A percentile compares a stretch with the other conserved stretches of the same genome.
phyloP scores from a whole-genome alignment of 805 yeast genomes.

The Yarrowia hollandica region DNA sequence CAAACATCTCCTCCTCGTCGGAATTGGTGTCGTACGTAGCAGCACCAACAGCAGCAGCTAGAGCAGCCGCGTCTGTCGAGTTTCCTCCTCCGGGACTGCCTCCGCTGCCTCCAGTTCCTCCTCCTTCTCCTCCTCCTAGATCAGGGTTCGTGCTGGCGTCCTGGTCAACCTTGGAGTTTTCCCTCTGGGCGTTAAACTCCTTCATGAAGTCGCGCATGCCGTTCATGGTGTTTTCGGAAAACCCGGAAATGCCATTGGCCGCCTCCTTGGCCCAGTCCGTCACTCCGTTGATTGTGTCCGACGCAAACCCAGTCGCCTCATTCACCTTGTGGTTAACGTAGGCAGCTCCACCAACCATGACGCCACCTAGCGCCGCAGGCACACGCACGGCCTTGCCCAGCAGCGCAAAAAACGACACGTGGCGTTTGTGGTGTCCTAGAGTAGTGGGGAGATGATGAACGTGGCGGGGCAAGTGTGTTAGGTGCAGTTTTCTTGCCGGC shows the following conservation, averaged over 20 bases:
- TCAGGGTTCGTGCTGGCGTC: not conserved
- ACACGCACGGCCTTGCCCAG: conserved; percentile 34
- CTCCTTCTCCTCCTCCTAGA: not conserved
- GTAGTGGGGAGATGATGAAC: conserved; percentile 8
- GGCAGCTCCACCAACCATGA: conserved; percentile 91
- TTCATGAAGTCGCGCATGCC: conserved; percentile 1
- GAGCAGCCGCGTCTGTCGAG: conserved; percentile 51
- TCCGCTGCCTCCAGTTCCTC: conserved; percentile 36
- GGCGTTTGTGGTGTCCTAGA: conserved; percentile 2
- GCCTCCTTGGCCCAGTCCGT: conserved; percentile 58
- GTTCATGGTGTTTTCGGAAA: conserved; percentile 28
- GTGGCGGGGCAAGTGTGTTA: conserved; percentile 8
- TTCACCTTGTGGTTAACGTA: conserved; percentile 90
- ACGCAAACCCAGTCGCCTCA: conserved; percentile 73
- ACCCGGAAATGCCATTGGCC: conserved; percentile 43
- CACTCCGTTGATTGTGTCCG: conserved; percentile 61
- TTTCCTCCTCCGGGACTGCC: conserved; percentile 41
- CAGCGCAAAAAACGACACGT: conserved; percentile 21
- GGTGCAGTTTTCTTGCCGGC: conserved; percentile 6
- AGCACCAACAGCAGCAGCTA: conserved; percentile 59
- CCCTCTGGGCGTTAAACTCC: too few relatives aligned
- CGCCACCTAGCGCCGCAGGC: conserved; percentile 86
- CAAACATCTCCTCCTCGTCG: conserved; percentile 41
- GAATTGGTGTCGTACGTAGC: conserved; percentile 41
- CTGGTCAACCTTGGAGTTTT: too few relatives aligned